These are phyloP conservation scores for Phaseolus coccineus DNA, from an alignment of 331 rosid species.

Conservation along the genomic window DNA sequence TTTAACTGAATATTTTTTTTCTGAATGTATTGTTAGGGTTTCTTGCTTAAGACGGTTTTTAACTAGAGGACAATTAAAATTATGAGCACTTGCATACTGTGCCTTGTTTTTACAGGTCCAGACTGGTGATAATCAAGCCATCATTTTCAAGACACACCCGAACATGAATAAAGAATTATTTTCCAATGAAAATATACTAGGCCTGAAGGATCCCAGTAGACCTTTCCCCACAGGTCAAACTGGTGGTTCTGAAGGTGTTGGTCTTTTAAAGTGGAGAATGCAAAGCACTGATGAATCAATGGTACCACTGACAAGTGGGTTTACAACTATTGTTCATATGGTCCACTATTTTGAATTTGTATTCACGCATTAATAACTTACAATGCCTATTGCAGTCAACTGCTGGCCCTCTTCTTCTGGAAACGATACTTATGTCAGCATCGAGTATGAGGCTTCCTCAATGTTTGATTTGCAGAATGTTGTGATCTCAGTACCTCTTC, in stretches of 20 bases:
- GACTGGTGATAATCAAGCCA: conserved; percentile 81
- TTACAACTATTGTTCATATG: conserved; percentile 21
- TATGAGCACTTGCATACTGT: conserved; percentile 26
- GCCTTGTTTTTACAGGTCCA: conserved; percentile 68
- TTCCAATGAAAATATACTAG: conserved; percentile 71
- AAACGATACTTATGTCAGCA: conserved; percentile 83
- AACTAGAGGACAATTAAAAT: conserved; percentile 1
- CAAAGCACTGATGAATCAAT: conserved; percentile 78
- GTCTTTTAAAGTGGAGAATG: conserved; percentile 91
- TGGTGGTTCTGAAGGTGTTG: conserved; percentile 83
- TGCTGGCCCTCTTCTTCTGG: conserved; percentile 95
- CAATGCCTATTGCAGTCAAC: conserved; percentile 68
- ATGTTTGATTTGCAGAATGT: conserved; percentile 73
- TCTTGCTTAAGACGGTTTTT: conserved; percentile 3
- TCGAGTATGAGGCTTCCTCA: conserved; percentile 87
- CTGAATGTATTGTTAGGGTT: conserved; percentile 38
- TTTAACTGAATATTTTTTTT: conserved; percentile 13
- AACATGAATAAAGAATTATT: conserved; percentile 95
- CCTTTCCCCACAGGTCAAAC: conserved; percentile 93
- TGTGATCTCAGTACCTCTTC: conserved; percentile 82
- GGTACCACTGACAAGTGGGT: conserved; percentile 80
- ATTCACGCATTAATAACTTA: conserved; percentile 15
- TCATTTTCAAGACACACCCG: conserved; percentile 96
- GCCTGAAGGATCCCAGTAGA: conserved; percentile 79
- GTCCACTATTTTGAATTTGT: not conserved